Base-by-base conservation (phyloP, 2,329 filamentous ascomycete genomes). In the Fusarium devonianum region DNA sequence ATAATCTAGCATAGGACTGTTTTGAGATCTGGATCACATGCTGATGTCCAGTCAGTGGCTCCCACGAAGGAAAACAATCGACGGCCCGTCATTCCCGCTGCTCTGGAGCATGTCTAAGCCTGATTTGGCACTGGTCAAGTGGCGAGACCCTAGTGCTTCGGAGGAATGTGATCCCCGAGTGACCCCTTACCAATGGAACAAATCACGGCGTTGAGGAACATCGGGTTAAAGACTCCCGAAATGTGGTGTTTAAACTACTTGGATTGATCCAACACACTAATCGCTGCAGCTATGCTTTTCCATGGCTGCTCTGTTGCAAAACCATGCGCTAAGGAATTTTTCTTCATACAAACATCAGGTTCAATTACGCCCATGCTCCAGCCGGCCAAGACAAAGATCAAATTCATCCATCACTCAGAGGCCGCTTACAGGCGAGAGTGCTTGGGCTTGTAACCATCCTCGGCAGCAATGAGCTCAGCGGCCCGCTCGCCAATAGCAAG, bases 401-500 rank as follows among this genome's bases (percentile, higher is more conserved):
- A 25, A 25, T 41, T n/a, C n/a, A n/a, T n/a, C n/a, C 18, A 26
- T 16, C 16, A 14, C 32, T 22, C 30, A 9, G 25, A 18, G 5
- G 14, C n/a, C 23, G 14, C 38, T 62, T 68, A 73, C 60, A 73
- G 59, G 43, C 66, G 65, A 29, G 71, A 61, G 41, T 59, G 60
- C 53, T 61, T 60, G 23, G 65, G 64, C 64, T 72, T 73, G 71
- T 71, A 74, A 34, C 72, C 88, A 60, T 90, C 85, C 68, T 86
- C 79, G 21, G 87, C 87, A 68, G 72, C 72, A 54, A 96, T 87
- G 70, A 96, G 72, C 79, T 96, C 92, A 0, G 92, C 92, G 5
- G 85, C 87, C 48, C 89, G 81, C 82, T 96, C 92, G 7, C 89
- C 92, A 64, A 95, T 84, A 42, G 84, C 87, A 67, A 96, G 73